Evolutionary conservation across 257 asterid species (phyloP), one percentile per base, ranked within the genome.

Genomic region (Prunella vulgaris): DNA sequence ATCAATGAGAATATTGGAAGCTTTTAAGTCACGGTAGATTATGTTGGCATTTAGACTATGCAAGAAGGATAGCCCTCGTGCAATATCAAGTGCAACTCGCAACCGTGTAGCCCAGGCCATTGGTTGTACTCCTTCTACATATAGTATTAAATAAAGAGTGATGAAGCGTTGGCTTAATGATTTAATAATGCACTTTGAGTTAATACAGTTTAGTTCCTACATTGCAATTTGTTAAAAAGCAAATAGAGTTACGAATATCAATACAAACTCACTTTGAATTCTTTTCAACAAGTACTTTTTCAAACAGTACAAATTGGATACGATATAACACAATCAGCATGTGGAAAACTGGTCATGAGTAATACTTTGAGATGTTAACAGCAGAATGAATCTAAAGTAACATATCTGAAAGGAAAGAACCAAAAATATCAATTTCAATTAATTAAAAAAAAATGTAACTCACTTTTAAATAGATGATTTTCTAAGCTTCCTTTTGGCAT

Each of bases 1-100:
- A 75, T 88, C 93, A 33, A 88, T 79, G 25, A 88, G 74, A 18
- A 88, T 74, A 66, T 84, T 88, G 54, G 93, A 81, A 22, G 91
- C 89, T 83, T 88, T 88, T 60, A 88, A 74, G 70, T 88, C 93
- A 5, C 93, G 86, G 73, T 81, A 86, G 69, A 88, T 83, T 27
- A 86, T 81, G 66, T 88, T 88, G 74, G 89, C 79, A 28, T 82
- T 80, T 44, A 88, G 71, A 57, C 85, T 81, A 35, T 88, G 96
- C 54, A 88, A 74, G 81, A 83, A 88, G 27, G 88, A 66, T 58
- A 88, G 52, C 8, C 96, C 93, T 66, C 85, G 78, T n/a, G 96
- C 93, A 24, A 86, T 82, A 49, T 88, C 91, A 21, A 77, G 70
- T 6, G 96, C 91, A n/a, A 88, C 78, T 20, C 64, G 86, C 78